These are phyloP conservation scores for Elongisporangium anandrum DNA, from an alignment of 352 stramenopile species.

Conservation along the genomic window DNA sequence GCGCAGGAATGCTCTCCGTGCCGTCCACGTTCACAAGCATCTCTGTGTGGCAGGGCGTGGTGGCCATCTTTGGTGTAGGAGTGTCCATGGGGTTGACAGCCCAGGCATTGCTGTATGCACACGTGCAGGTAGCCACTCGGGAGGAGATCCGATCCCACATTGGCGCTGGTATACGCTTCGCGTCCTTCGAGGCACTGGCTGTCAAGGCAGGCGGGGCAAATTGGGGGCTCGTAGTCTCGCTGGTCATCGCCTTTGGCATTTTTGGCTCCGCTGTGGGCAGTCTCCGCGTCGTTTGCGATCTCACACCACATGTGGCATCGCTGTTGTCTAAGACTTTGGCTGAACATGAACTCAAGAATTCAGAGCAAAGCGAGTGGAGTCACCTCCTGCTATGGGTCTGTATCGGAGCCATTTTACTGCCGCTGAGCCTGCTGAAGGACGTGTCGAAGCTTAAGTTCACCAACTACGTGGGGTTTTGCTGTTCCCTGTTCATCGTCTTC, in stretches of 20 bases:
- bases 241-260: conserved; percentile 51
- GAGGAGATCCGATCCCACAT: conserved; percentile 38
- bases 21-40: conserved; percentile 63
- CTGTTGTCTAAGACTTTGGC: conserved; percentile 15
- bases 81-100: conserved; percentile 42
- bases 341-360: no score
- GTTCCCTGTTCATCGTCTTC: conserved; percentile 53
- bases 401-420: conserved; percentile 39
- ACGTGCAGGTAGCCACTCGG: conserved; percentile 43
- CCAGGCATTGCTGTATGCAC: conserved; percentile 41
- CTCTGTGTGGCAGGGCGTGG: conserved; percentile 26
- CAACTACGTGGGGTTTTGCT: conserved; percentile 64
- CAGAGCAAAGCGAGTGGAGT: conserved; percentile 10
- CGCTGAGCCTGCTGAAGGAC: conserved; percentile 55
- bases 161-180: conserved; percentile 24
- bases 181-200: conserved; percentile 47
- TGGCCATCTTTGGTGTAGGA: conserved; percentile 37
- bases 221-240: conserved; percentile 35
- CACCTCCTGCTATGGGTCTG: conserved; percentile 32
- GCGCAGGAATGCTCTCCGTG: conserved; percentile 60
- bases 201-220: conserved; percentile 36
- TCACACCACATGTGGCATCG: conserved; percentile 46
- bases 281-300: conserved; percentile 58
- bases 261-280: conserved; percentile 62
- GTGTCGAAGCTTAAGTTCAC: conserved; percentile 53